These are phyloP conservation scores for Coemansia sp. DNA, from an alignment of 192 early-diverging fungal species.

Conservation along the genomic window DNA sequence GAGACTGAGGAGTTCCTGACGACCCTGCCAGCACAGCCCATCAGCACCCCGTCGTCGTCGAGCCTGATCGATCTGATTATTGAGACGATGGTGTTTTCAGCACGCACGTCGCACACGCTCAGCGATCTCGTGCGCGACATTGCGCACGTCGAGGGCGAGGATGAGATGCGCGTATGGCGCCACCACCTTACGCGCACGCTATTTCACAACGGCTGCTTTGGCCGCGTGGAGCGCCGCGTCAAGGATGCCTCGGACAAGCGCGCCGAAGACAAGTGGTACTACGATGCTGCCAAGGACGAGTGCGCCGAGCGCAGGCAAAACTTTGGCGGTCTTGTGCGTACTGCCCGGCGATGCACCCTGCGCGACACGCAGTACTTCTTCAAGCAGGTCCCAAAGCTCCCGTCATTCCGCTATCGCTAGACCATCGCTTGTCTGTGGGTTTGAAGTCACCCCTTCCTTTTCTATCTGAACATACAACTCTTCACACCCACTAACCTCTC, in stretches of 20 bases:
- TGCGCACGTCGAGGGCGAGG: constrained; percentile 23
- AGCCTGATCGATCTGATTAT: constrained; percentile 42
- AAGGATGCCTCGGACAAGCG: constrained; percentile 55
- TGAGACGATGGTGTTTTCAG: constrained; percentile 56
- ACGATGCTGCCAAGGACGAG: constrained; percentile 48
- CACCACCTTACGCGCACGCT: constrained; percentile 46
- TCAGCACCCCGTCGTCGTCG: constrained; percentile 16
- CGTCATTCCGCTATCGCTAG: constrained; percentile 49
- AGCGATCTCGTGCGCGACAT: constrained; percentile 56
- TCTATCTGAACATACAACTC: not conserved
- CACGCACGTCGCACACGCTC: constrained; percentile 55
- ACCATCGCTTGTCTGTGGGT: no score
- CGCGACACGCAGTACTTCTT: constrained; percentile 59
- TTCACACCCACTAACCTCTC: no score
- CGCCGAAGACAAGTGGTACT: constrained; percentile 57
- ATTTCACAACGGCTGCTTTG: constrained; percentile 51
- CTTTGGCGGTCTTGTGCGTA: constrained; percentile 55
- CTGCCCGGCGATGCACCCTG: constrained; percentile 56
- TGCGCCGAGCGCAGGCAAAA: constrained; percentile 44
- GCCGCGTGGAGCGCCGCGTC: constrained; percentile 53
- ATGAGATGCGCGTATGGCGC: constrained; percentile 30
- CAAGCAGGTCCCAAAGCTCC: constrained; percentile 57
- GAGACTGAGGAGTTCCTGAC: constrained; percentile 48
- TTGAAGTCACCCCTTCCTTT: not conserved
- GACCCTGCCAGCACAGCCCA: constrained; percentile 19